Conservation (phyloP, 2,329 filamentous ascomycete genomes). For the Fusarium sp. region DNA sequence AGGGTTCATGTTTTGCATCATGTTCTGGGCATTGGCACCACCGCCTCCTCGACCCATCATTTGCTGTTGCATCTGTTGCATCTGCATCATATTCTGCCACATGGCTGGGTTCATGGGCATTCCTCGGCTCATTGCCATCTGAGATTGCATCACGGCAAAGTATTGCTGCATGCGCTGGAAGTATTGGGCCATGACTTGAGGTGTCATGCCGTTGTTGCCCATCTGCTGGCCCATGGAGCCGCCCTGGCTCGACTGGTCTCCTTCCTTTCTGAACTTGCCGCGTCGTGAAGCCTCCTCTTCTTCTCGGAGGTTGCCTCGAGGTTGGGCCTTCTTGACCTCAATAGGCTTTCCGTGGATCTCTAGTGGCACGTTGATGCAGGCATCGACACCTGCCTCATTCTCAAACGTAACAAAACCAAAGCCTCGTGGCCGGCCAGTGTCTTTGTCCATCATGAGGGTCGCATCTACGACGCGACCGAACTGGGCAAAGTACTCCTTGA, state of each 20-base stretch:
- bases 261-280: constrained; percentile 70
- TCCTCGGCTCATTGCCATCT: constrained; percentile 85
- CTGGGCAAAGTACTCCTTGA: constrained; percentile 95
- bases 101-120: constrained; percentile 81
- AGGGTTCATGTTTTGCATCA: constrained; percentile 60
- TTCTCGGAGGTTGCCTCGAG: constrained; percentile 91
- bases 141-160: constrained; percentile 93
- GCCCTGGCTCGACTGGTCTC: constrained; percentile 58
- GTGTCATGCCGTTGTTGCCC: constrained; percentile 79
- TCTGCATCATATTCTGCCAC: constrained; percentile 81
- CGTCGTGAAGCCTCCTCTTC: constrained; percentile 81
- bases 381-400: constrained; percentile 93
- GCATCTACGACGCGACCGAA: constrained; percentile 97
- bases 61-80: constrained; percentile 74
- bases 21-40: constrained; percentile 54
- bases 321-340: constrained; percentile 98
- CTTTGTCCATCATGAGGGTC: constrained; percentile 99
- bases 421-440: constrained; percentile 94
- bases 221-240: constrained; percentile 58
- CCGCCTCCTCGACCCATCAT: constrained; percentile 62
- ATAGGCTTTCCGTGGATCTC: constrained; percentile 97
- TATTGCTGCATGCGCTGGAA: constrained; percentile 99
- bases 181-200: constrained; percentile 98
- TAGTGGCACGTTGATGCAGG: constrained; percentile 84
- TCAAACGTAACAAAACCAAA: constrained; percentile 99